Conservation (phyloP, 1,284 basidiomycete genomes). For the Apiotrichum brassicae region DNA sequence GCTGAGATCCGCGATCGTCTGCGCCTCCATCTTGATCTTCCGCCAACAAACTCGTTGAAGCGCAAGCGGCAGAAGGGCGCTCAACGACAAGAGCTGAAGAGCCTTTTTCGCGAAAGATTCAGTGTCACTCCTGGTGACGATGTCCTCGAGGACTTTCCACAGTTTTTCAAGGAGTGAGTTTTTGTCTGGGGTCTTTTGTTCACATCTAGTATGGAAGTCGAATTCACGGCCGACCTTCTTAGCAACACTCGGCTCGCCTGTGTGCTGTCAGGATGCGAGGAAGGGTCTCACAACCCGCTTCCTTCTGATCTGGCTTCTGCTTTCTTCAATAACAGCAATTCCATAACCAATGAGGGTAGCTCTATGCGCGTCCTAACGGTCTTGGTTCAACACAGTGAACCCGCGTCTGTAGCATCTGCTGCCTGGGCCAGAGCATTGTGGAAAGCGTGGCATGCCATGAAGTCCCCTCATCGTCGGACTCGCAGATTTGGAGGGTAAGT, state of each 20-base stretch:
- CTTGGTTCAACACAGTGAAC: slow-evolving; percentile 14
- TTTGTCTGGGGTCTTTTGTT: not conserved
- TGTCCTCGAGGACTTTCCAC: not conserved
- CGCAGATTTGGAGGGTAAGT: slow-evolving; percentile 18
- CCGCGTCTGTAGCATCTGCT: not conserved
- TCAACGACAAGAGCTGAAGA: no score
- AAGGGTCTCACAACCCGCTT: not conserved
- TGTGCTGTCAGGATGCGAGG: slow-evolving; percentile 6
- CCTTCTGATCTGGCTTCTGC: not conserved
- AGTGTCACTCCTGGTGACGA: no score
- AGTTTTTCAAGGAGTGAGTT: not conserved
- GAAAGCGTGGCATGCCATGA: slow-evolving; percentile 11
- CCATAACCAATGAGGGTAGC: slow-evolving; percentile 4
- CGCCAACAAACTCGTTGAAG: slow-evolving; percentile 8
- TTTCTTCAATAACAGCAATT: not conserved
- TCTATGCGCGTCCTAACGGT: slow-evolving; percentile 16
- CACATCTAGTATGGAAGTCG: no score
- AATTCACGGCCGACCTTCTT: slow-evolving; percentile 9
- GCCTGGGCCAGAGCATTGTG: slow-evolving; percentile 6
- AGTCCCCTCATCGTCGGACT: slow-evolving; percentile 15
- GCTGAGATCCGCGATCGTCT: slow-evolving; percentile 9
- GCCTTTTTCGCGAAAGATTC: no score
- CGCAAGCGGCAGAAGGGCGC: slow-evolving; percentile 8
- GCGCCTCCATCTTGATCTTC: slow-evolving; percentile 1
- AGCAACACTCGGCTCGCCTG: slow-evolving; percentile 11